These are phyloP conservation scores for Leccinellum luteum DNA, from an alignment of 768 basidiomycete species.

Conservation along the genomic window DNA sequence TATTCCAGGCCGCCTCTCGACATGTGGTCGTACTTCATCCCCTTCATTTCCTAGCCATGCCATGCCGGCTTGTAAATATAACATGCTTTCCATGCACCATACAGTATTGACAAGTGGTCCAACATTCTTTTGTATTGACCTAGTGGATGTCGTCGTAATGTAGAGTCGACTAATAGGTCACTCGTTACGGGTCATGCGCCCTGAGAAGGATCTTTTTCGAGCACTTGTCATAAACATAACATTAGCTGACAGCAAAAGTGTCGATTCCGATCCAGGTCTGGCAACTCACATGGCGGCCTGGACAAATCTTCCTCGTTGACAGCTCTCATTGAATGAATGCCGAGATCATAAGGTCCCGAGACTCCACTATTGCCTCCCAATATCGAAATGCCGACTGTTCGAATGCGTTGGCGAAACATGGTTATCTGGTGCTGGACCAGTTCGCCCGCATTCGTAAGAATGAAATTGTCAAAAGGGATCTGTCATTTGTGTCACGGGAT, in stretches of 20 bases:
- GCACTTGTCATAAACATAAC: slow-evolving; percentile 6
- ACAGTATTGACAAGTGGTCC: neutral
- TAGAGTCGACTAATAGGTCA: neutral
- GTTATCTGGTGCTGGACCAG: slow-evolving; percentile 64
- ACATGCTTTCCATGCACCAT: slow-evolving; percentile 9
- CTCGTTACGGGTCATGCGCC: slow-evolving; percentile 13
- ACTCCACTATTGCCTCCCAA: slow-evolving; percentile 80
- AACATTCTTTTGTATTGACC: neutral
- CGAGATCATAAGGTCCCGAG: slow-evolving; percentile 77
- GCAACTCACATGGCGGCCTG: slow-evolving; percentile 28
- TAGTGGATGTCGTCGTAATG: neutral
- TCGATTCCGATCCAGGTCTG: neutral
- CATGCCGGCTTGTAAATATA: slow-evolving; percentile 25
- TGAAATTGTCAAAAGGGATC: slow-evolving; percentile 80
- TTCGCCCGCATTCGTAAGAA: slow-evolving; percentile 72
- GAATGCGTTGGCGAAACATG: slow-evolving; percentile 74
- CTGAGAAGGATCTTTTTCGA: slow-evolving; percentile 27
- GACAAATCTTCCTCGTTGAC: slow-evolving; percentile 70
- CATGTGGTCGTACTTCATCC: slow-evolving; percentile 2
- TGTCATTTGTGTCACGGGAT: slow-evolving; percentile 27
- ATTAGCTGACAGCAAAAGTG: neutral
- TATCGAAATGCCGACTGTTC: slow-evolving; percentile 83
- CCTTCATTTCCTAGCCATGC: slow-evolving; percentile 5
- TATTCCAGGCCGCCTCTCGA: slow-evolving; percentile 5
- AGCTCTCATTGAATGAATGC: slow-evolving; percentile 77